Evolutionary conservation across 305 asterid species (phyloP), one percentile per base, ranked within the genome.

Genomic region (Fraxinus dipetala): DNA sequence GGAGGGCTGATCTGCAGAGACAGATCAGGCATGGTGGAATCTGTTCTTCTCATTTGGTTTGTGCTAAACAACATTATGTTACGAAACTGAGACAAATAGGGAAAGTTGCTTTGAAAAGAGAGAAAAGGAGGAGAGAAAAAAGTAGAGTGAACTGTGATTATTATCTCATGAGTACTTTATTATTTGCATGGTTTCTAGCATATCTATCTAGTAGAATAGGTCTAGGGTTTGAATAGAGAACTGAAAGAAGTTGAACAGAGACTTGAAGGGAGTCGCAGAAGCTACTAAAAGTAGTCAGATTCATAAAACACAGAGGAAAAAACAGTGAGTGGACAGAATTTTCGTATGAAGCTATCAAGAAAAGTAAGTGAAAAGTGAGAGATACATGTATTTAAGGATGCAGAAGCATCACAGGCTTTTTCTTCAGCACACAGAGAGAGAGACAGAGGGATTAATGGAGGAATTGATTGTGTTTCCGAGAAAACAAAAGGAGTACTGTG

Each of bases 1-100:
- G 97, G 95, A 2, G 93, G 93, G 67, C 98, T 88, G 89, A 93
- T 93, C 85, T 94, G 97, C 48, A 94, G 80, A 3, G 96, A 93
- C 84, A 94, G 97, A 89, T 94, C 97, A 4, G 97, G 93, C 36
- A 87, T 79, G 9, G 61, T 54, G 16, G 91, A 32, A 34, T 45
- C 54, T 26, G 40, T 40, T 5, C 31, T 85, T 35, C 59, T 78
- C 88, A 82, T 86, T 36, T 65, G 79, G 85, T 73, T 87, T 70
- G 86, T 79, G 85, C 78, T 78, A 26, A 80, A 80, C 80, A 89
- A 88, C 93, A 88, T 79, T 13, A 69, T 75, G 3, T 9, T 10
- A 35, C 9, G 35, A 6, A 56, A 18, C 28, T 56, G 45, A 76
- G 35, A 28, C 5, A 30, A 34, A 34, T 0, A 70, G 31, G 43